These are phyloP conservation scores for Tetrapisispora taiwanensis DNA, from an alignment of 805 yeast species.

Conservation along the genomic window DNA sequence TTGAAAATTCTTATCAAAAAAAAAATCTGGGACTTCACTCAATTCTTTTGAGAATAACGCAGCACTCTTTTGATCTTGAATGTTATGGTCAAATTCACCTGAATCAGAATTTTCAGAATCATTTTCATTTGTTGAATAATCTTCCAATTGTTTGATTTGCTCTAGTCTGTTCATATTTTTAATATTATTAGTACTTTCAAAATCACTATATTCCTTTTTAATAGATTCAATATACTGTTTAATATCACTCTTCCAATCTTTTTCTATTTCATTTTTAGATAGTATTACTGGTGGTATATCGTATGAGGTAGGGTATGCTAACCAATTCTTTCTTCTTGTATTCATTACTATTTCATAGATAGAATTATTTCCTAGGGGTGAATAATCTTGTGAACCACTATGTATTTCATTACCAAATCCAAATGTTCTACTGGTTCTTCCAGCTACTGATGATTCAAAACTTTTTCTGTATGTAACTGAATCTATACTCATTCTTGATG, in stretches of 20 bases:
- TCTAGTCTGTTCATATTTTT: conserved; percentile 30
- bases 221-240: conserved; percentile 36
- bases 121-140: neutral
- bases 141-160: conserved; percentile 31
- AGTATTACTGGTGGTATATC: conserved; percentile 81
- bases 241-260: conserved; percentile 35
- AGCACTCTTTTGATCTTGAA: conserved; percentile 12
- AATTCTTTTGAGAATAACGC: conserved; percentile 8
- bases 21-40: conserved; percentile 52
- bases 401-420: conserved; percentile 17
- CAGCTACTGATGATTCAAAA: conserved; percentile 24
- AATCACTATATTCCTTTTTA: conserved; percentile 36
- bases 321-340: conserved; percentile 29
- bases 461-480: conserved; percentile 22
- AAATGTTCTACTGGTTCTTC: conserved; percentile 11
- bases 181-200: conserved; percentile 34
- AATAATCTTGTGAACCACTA: conserved; percentile 26
- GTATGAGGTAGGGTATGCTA: conserved; percentile 58
- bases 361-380: conserved; percentile 42
- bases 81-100: conserved; percentile 9
- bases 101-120: conserved; percentile 7
- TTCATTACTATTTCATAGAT: conserved; percentile 58
- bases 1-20: conserved; percentile 56
- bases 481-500: conserved; percentile 18
- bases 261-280: conserved; percentile 36